Conservation (phyloP, 495 filamentous ascomycete species). For the Penicillium antarcticum region DNA sequence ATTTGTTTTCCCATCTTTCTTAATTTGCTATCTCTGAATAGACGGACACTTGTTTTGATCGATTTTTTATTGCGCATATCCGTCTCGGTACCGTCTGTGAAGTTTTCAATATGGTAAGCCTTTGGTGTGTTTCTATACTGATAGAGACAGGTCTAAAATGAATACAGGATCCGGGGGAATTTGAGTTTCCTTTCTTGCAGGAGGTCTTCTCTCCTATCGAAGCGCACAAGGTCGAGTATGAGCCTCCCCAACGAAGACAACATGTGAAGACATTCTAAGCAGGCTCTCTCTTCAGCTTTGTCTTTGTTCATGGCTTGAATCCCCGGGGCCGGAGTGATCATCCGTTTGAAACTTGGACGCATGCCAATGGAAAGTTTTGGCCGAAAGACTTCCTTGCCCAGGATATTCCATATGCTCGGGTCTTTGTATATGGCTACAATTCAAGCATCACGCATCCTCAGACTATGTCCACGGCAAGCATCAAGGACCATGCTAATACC, state of each 20-base stretch:
- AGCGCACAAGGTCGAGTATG: conserved; percentile 33
- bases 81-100: background rate
- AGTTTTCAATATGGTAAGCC: background rate
- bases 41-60: background rate
- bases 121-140: no score
- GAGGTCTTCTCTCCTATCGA: conserved; percentile 29
- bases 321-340: conserved; percentile 36
- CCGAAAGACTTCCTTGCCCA: conserved; percentile 36
- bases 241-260: background rate
- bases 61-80: background rate
- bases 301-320: conserved; percentile 40
- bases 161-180: conserved; percentile 20
- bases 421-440: conserved; percentile 45
- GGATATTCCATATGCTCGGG: conserved; percentile 36
- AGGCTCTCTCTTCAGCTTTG: conserved; percentile 17
- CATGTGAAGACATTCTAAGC: background rate
- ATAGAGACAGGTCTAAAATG: background rate
- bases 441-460: conserved; percentile 36
- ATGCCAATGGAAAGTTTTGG: conserved; percentile 38
- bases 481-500: conserved; percentile 40
- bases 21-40: background rate
- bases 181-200: conserved; percentile 37
- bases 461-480: conserved; percentile 35
- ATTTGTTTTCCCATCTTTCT: background rate
- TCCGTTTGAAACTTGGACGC: conserved; percentile 40